Base-by-base conservation (phyloP, 2,329 filamentous ascomycete genomes). In the Fusarium sp. region DNA sequence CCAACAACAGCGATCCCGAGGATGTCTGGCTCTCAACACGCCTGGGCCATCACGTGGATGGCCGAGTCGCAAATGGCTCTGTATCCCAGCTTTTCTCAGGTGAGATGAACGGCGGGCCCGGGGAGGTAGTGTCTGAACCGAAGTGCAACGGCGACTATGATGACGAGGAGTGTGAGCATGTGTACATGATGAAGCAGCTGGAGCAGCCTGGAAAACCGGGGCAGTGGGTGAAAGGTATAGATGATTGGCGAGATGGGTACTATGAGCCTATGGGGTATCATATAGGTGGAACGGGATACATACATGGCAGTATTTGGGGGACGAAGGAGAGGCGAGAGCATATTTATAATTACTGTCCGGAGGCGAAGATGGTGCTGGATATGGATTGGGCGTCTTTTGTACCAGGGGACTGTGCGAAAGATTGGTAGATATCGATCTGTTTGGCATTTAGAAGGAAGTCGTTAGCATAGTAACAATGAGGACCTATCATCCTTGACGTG, bases 361-460 rank as follows among this genome's bases (percentile, higher is more conserved):
- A 51, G 31, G n/a, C 48, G 0, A 51, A 51, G 48, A 51, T 51
- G 48, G 9, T 51, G 6, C 4, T 51, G 12, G 13, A 22, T 5
- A 51, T 51, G 48, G 48, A 51, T 26, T 51, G 31, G 48, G 48
- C n/a, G 2, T 3, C n/a, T 0, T 51, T 51, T 35, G 48, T 51
- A 7, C 31, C 48, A 5, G 48, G 48, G 9, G n/a, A 51, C 15
- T 51, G 48, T 26, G 47, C 22, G 15, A 5, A 24, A 7, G 28
- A 50, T 33, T 50, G 47, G 47, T 50, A 50, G 14, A 10, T 1
- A 3, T 18, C 4, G 10, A 18, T 13, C 7, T 3, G 3, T 4
- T 11, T 16, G 22, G 15, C 4, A 3, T n/a, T 9, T 31, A 5
- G 7, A 30, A 18, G 15, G 3, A 13, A 4, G 1, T 9, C 1